A percentile compares a stretch with the other conserved stretches of the same genome.
These are phyloP conservation scores for Coemansia sp. DNA, from an alignment of 192 early-diverging fungal species.

Conservation along the genomic window DNA sequence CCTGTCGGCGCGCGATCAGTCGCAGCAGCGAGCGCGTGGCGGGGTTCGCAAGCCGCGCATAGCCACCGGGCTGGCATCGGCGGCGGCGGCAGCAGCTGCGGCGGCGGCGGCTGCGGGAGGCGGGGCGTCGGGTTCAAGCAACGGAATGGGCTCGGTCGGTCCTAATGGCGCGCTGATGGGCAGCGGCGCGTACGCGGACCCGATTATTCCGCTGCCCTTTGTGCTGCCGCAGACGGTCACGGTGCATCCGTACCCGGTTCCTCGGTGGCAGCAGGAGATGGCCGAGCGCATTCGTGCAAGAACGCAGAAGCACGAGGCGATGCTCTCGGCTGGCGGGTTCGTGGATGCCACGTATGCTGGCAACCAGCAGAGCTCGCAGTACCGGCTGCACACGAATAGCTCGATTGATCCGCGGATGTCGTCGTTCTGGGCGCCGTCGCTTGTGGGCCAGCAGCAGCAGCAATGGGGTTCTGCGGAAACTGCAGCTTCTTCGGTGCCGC, in stretches of 20 bases:
- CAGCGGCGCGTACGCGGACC: constrained; percentile 9
- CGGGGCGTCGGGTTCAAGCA: neutral
- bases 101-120: constrained; percentile 4
- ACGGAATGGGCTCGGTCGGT: neutral
- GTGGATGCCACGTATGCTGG: constrained; percentile 40
- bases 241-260: constrained; percentile 39
- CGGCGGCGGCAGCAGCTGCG: constrained; percentile 10
- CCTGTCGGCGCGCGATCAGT: constrained; percentile 18
- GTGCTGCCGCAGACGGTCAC: constrained; percentile 35
- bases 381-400: constrained; percentile 14
- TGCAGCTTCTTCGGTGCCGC: neutral
- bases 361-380: neutral
- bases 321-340: constrained; percentile 15
- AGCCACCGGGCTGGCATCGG: constrained; percentile 23
- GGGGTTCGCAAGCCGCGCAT: constrained; percentile 24
- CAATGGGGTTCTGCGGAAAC: neutral
- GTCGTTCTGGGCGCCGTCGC: constrained; percentile 31
- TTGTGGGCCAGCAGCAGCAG: constrained; percentile 1
- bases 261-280: constrained; percentile 17
- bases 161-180: neutral
- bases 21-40: constrained; percentile 25
- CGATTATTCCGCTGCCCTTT: constrained; percentile 32
- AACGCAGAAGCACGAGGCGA: constrained; percentile 12
- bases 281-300: constrained; percentile 23
- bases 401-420: constrained; percentile 10